phyloP scores from a whole-genome alignment of 495 filamentous ascomycete species.

The Xylaria cubensis region DNA sequence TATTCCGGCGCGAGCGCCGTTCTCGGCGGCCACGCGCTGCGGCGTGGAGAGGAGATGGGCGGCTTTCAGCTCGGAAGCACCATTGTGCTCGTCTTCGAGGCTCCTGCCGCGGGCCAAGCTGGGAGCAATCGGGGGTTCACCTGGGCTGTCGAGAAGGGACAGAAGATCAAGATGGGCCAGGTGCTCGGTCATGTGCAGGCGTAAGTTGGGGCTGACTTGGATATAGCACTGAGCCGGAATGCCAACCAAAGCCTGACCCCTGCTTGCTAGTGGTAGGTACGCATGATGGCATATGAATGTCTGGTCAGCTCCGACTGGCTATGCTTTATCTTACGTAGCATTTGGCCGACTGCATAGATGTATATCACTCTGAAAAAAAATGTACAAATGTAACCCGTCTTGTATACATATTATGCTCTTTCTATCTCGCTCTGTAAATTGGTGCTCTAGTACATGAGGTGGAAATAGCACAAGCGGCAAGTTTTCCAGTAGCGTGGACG shows the following conservation, averaged over 20 bases:
- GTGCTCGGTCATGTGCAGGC: constrained; percentile 69
- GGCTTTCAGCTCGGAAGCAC: constrained; percentile 97
- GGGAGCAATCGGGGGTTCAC: constrained; percentile 78
- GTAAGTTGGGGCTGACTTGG: background rate
- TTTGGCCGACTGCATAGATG: background rate
- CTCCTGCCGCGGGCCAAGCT: constrained; percentile 71
- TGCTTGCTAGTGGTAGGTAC: too few species aligned
- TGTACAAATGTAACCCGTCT: too few species aligned
- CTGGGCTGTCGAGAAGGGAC: constrained; percentile 84
- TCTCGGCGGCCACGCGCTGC: constrained; percentile 81
- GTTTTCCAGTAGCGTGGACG: background rate
- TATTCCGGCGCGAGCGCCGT: constrained; percentile 79
- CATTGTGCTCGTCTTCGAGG: constrained; percentile 96
- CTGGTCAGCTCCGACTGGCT: background rate
- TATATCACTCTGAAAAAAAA: background rate
- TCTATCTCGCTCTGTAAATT: too few species aligned
- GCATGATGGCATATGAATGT: too few species aligned
- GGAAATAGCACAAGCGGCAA: background rate
- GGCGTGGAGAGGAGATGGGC: constrained; percentile 94
- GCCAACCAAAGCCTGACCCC: too few species aligned
- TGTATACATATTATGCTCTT: background rate
- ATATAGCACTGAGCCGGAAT: too few species aligned
- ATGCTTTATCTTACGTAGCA: background rate
- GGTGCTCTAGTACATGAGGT: background rate
- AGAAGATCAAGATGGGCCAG: constrained; percentile 87